These are phyloP conservation scores for Telfairia occidentalis DNA, from an alignment of 331 rosid genomes.

Conservation along the genomic window DNA sequence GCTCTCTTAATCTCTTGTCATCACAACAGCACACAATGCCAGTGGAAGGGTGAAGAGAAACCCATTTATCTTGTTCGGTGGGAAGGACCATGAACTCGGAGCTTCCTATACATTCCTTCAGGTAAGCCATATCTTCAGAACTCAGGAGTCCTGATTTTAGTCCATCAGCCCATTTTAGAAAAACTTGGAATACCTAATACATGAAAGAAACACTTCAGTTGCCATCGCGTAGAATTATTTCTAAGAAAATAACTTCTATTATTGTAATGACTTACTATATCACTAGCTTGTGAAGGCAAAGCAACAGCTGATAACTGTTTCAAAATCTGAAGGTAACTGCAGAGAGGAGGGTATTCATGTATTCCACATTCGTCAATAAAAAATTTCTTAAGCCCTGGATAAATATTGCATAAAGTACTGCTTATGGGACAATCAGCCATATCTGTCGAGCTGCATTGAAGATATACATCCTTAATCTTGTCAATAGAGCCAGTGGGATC, in stretches of 20 bases:
- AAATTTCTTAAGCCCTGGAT: constrained; percentile 69
- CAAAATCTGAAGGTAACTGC: constrained; percentile 68
- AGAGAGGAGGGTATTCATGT: constrained; percentile 55
- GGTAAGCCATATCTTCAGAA: constrained; percentile 39
- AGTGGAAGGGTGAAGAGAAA: constrained; percentile 69
- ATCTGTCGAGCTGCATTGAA: constrained; percentile 22
- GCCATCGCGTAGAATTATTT: constrained; percentile 9
- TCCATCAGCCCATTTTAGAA: constrained; percentile 70
- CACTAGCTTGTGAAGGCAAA: constrained; percentile 68
- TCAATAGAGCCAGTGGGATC: constrained; percentile 58
- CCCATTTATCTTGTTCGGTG: constrained; percentile 83
- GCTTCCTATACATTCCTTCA: constrained; percentile 54
- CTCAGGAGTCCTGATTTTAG: constrained; percentile 47
- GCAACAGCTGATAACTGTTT: constrained; percentile 52
- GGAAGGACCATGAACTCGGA: constrained; percentile 67
- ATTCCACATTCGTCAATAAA: constrained; percentile 60
- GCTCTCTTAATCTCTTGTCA: constrained; percentile 45
- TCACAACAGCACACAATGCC: constrained; percentile 89
- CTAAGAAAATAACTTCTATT: background rate
- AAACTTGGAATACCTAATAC: constrained; percentile 64
- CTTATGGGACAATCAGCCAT: constrained; percentile 24
- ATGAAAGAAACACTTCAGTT: constrained; percentile 22
- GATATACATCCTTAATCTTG: constrained; percentile 29
- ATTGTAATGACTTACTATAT: constrained; percentile 38
- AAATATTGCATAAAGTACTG: constrained; percentile 48